phyloP scores from a whole-genome alignment of 176 grass and related monocot species.

The Raddia guianensis region DNA sequence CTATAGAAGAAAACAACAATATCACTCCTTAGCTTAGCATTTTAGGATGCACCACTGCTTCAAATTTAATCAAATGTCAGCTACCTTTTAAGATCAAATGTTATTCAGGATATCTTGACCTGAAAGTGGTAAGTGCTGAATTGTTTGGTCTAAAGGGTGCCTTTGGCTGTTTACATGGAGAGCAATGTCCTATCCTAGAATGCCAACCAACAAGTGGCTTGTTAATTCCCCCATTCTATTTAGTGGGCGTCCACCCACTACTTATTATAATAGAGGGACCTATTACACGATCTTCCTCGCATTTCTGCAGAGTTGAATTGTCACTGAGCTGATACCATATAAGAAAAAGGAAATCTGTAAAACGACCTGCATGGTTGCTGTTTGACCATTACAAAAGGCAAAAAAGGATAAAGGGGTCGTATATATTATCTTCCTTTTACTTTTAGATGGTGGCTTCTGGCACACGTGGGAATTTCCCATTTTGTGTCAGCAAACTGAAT shows the following conservation, averaged over 20 bases:
- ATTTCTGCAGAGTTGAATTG: constrained; percentile 29
- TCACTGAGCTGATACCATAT: constrained; percentile 24
- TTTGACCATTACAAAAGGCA: constrained; percentile 33
- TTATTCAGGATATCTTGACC: too few relatives aligned
- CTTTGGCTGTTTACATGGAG: too few relatives aligned
- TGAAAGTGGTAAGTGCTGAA: too few relatives aligned
- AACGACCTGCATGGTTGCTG: constrained; percentile 27
- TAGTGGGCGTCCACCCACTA: not conserved
- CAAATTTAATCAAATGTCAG: too few relatives aligned
- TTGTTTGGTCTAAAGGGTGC: too few relatives aligned
- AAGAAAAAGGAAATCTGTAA: constrained; percentile 32
- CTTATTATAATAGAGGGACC: not conserved
- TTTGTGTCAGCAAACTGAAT: not conserved
- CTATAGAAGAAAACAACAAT: too few relatives aligned
- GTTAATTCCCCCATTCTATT: not conserved
- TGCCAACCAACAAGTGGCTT: too few relatives aligned
- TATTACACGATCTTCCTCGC: constrained; percentile 20
- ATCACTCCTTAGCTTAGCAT: too few relatives aligned
- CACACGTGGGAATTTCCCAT: constrained; percentile 8
- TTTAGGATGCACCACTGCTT: too few relatives aligned
- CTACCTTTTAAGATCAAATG: too few relatives aligned
- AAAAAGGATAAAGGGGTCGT: constrained; percentile 33
- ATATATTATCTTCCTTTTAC: constrained; percentile 35
- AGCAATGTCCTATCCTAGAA: too few relatives aligned
- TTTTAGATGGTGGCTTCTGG: constrained; percentile 1